Evolutionary conservation across 257 asterid species (phyloP).

Genomic region (Petunia axillaris): DNA sequence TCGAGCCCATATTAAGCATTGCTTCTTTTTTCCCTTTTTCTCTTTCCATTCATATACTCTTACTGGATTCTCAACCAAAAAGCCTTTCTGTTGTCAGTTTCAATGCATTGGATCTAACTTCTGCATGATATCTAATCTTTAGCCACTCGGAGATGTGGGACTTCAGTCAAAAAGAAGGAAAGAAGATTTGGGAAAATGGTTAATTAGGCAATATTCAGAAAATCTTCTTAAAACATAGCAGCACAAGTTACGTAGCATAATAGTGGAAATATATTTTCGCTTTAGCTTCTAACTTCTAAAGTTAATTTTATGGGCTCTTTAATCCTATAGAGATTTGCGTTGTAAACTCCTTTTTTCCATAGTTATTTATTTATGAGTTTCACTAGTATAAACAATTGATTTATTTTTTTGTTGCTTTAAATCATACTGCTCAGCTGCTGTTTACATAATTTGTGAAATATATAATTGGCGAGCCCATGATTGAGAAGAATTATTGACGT

Average conservation of each 20-base stretch:
- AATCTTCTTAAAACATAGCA: not conserved
- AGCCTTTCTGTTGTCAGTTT: not conserved
- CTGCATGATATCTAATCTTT: not conserved
- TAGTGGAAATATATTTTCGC: not conserved
- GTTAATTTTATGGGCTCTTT: not conserved
- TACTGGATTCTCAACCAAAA: constrained; percentile 10
- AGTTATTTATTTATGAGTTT: not conserved
- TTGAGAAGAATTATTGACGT: too few relatives aligned
- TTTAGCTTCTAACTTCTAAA: not conserved
- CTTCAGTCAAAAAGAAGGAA: constrained; percentile 14
- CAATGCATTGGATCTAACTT: constrained; percentile 17
- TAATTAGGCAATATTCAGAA: constrained; percentile 8
- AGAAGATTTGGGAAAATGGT: constrained; percentile 1
- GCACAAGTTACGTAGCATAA: too few relatives aligned
- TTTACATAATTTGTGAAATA: not conserved
- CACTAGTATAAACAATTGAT: not conserved
- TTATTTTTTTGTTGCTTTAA: not conserved
- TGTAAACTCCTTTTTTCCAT: not conserved
- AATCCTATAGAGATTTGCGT: too few relatives aligned
- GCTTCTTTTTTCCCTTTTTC: not conserved
- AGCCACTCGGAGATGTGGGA: not conserved
- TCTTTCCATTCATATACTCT: not conserved
- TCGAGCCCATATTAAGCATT: constrained; percentile 24
- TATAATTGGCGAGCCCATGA: not conserved
- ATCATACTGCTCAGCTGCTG: not conserved